These are phyloP conservation scores for Naematelia encephala DNA, from an alignment of 768 basidiomycete species.

Conservation along the genomic window DNA sequence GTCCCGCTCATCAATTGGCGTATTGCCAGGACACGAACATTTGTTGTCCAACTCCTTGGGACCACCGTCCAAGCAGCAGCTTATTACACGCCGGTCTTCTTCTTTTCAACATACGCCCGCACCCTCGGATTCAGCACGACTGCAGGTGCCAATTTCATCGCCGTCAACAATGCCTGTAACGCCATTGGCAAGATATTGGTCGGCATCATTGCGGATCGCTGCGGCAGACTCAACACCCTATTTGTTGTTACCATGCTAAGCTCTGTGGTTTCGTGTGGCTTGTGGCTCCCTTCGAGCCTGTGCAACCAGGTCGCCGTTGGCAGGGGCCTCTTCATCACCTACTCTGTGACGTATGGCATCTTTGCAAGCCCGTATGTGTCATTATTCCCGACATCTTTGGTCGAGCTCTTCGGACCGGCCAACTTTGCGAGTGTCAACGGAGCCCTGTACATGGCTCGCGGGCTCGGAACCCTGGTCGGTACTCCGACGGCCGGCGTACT, in stretches of 20 bases:
- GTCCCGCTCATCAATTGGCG: conserved; percentile 22
- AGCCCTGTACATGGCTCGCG: conserved; percentile 20
- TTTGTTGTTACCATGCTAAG: conserved; percentile 17
- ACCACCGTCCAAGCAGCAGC: conserved; percentile 19
- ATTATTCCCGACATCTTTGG: conserved; percentile 20
- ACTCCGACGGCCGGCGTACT: conserved; percentile 17
- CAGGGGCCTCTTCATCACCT: conserved; percentile 26
- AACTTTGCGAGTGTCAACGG: conserved; percentile 25
- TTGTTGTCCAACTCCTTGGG: conserved; percentile 18
- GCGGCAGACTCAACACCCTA: conserved; percentile 23
- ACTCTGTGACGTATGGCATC: conserved; percentile 15
- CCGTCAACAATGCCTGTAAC: conserved; percentile 32
- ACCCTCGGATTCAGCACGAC: conserved; percentile 14
- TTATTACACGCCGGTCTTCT: conserved; percentile 34
- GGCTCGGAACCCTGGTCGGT: conserved; percentile 17
- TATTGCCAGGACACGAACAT: conserved; percentile 14
- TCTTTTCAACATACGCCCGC: conserved; percentile 26
- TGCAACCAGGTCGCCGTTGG: background rate
- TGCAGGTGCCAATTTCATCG: conserved; percentile 28
- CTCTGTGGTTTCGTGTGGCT: conserved; percentile 10
- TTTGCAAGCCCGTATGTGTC: conserved; percentile 24
- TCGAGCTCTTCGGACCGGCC: conserved; percentile 23
- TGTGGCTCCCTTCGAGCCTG: conserved; percentile 30
- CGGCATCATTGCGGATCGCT: conserved; percentile 29
- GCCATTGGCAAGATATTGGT: conserved; percentile 33